These are phyloP conservation scores for Nicotiana benthamiana DNA, from an alignment of 257 asterid genomes.

Conservation along the genomic window DNA sequence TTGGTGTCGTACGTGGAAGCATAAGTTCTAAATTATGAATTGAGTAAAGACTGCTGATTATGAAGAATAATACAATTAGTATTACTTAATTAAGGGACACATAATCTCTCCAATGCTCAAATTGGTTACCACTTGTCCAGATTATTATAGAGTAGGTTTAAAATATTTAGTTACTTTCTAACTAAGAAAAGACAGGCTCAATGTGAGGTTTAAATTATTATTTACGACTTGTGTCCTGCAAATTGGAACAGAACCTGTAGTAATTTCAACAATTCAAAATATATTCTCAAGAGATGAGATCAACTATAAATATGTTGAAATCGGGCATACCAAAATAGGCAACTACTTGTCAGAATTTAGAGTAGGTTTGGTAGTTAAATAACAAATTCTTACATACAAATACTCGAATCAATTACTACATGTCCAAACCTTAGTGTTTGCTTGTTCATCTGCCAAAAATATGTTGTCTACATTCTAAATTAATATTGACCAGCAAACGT, in stretches of 20 bases:
- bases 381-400: neutral
- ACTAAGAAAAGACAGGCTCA: neutral
- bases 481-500: conserved; percentile 23
- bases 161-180: neutral
- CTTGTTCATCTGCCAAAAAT: conserved; percentile 13
- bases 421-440: conserved; percentile 9
- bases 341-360: neutral
- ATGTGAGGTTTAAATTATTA: conserved; percentile 13
- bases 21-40: neutral
- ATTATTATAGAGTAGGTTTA: neutral
- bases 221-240: conserved; percentile 73
- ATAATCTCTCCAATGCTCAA: neutral
- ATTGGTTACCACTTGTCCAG: neutral
- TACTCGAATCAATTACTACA: conserved; percentile 9
- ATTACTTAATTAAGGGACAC: neutral
- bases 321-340: neutral
- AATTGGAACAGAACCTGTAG: conserved; percentile 45
- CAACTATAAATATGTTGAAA: neutral
- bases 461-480: conserved; percentile 13
- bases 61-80: neutral
- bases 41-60: neutral
- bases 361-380: neutral
- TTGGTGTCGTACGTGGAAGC: neutral
- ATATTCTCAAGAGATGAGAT: conserved; percentile 40
- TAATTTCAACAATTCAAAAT: conserved; percentile 46